phyloP scores from a whole-genome alignment of 2,329 filamentous ascomycete species.

The Paraphaeosphaeria minitans region DNA sequence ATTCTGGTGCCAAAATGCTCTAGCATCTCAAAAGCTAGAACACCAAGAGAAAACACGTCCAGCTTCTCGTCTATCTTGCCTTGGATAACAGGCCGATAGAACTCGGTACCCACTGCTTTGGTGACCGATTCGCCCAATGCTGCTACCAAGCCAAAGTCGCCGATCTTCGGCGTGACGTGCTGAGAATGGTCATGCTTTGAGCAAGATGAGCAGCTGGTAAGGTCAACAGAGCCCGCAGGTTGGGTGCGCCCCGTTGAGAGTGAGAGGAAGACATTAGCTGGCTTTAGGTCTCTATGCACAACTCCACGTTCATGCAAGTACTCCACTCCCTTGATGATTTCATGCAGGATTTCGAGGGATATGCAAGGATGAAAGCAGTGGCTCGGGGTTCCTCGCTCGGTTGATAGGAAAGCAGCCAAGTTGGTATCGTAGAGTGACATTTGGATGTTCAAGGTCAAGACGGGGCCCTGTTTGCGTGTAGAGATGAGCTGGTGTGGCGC shows the following conservation, averaged over 20 bases:
- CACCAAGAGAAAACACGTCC: conserved; percentile 66
- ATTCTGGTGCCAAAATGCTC: conserved; percentile 54
- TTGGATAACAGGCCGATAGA: conserved; percentile 60
- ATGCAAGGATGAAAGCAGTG: conserved; percentile 68
- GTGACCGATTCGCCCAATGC: conserved; percentile 53
- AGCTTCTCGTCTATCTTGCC: conserved; percentile 55
- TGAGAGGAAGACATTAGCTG: conserved; percentile 69
- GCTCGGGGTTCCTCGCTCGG: conserved; percentile 24
- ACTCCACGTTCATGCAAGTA: conserved; percentile 67
- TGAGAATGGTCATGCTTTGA: conserved; percentile 31
- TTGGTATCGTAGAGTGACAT: conserved; percentile 70
- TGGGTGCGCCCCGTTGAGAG: conserved; percentile 43
- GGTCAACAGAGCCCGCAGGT: conserved; percentile 53
- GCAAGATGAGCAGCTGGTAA: conserved; percentile 56
- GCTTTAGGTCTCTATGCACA: conserved; percentile 71
- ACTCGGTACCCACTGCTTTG: conserved; percentile 64
- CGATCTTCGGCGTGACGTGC: conserved; percentile 65
- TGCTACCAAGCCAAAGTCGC: conserved; percentile 70
- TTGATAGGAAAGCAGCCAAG: conserved; percentile 62
- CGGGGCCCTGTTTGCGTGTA: conserved; percentile 26
- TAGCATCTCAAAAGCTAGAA: conserved; percentile 67
- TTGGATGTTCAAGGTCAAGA: conserved; percentile 66
- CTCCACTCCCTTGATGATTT: conserved; percentile 66
- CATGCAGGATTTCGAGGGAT: conserved; percentile 62
- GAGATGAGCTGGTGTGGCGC: conserved; percentile 30